Evolutionary conservation across 1,284 basidiomycete species (phyloP), one percentile per base, ranked within the genome.

Genomic region (Austroboletus rostrupii): DNA sequence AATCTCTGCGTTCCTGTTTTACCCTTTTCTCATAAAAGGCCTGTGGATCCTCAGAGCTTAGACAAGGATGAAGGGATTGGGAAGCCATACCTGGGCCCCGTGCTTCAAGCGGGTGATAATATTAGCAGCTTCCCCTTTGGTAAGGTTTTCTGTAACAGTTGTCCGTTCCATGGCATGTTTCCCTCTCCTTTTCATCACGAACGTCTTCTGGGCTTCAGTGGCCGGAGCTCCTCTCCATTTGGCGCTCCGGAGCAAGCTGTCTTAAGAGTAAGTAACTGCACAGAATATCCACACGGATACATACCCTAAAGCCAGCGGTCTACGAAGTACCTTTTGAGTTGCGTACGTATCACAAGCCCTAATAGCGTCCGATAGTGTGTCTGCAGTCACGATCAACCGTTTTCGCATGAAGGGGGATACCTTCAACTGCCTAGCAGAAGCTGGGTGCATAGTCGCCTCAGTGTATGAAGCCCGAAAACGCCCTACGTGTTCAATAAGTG

Each of bases 41-140:
- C 85, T 89, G 52, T 8, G 14, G 8, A 35, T 48, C 33, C 33
- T 48, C 37, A 38, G 37, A 19, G 20, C 8, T 35, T 55, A 35
- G 38, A 39, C 33, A 6, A 45, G 43, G 48, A 47, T 35, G 31
- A 43, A 38, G 39, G 11, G 29, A 14, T 12, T 36, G n/a, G 5
- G 28, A 48, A 21, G 2, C 17, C 70, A 28, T 61, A 87, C 87
- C 70, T 80, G 72, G 32, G 85, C 87, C 20, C 90, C 91, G 61
- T 92, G 85, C 62, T 81, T 87, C 52, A 90, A 54, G 11, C 89
- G 79, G 20, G 83, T 83, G 53, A 93, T 87, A 37, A 92, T 80
- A 55, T 84, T 83, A 0, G 83, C 84, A 28, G 90, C 89, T 55
- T 88, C 77, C 1, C 91, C 90, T 66, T 88, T 91, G 3, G 79